Percentiles rank a stretch among this genome's conserved stretches.
Evolutionary conservation across 176 grass and related monocot species (phyloP).

Genomic region (Eragrostis nindensis): DNA sequence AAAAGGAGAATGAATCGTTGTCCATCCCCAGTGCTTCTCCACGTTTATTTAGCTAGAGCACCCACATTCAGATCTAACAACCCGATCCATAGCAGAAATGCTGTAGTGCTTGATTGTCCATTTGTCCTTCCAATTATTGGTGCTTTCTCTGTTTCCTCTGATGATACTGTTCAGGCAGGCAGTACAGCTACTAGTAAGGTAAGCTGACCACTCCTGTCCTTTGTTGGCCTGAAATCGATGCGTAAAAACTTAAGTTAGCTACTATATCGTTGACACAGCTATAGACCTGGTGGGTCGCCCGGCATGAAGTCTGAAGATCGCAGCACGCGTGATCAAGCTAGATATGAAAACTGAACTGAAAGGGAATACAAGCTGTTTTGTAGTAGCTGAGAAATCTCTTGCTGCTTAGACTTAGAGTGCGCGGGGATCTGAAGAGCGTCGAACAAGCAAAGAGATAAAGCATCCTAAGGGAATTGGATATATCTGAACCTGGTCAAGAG

Average conservation of each 20-base stretch:
- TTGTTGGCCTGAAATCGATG: background rate
- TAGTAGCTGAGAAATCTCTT: too few species aligned
- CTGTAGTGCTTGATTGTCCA: background rate
- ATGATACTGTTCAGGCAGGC: background rate
- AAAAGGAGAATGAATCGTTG: too few species aligned
- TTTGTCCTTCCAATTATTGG: background rate
- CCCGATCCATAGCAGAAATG: background rate
- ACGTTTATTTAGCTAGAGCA: too few species aligned
- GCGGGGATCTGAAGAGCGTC: background rate
- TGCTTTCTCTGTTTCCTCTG: background rate
- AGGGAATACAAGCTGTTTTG: background rate
- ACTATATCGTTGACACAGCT: too few species aligned
- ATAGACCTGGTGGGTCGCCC: too few species aligned
- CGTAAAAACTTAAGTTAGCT: background rate
- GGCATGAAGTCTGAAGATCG: background rate
- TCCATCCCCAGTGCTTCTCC: too few species aligned
- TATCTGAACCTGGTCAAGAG: conserved; percentile 28
- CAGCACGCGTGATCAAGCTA: background rate
- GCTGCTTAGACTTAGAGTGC: too few species aligned
- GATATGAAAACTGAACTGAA: too few species aligned
- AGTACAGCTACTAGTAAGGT: background rate
- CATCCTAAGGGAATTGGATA: background rate
- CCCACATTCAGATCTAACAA: too few species aligned
- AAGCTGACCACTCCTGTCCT: background rate
- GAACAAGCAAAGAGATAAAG: too few species aligned